A percentile compares a stretch with the other conserved stretches of the same genome.
phyloP scores from a whole-genome alignment of 176 grass and related monocot genomes.

The Eleusine indica region DNA sequence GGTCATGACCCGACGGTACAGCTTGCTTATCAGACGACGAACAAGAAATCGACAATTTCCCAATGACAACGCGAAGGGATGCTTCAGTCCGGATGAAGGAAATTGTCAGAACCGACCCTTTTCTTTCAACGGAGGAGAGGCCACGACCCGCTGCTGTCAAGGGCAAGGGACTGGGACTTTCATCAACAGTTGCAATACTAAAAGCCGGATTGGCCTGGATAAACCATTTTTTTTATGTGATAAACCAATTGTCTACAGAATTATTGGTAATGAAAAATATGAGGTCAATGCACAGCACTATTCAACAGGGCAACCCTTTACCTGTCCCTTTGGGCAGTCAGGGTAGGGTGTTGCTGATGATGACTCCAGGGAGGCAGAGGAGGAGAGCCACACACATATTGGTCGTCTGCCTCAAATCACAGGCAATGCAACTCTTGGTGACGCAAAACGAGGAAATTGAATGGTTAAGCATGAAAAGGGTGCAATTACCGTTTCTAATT shows the following conservation, averaged over 20 bases:
- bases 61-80: neutral
- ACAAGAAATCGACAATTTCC: neutral
- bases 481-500: conserved; percentile 1
- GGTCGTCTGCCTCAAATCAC: neutral
- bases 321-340: neutral
- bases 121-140: neutral
- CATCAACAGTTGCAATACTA: neutral
- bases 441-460: neutral
- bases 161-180: neutral
- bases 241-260: neutral
- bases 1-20: neutral
- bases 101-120: conserved; percentile 19
- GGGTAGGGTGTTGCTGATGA: neutral
- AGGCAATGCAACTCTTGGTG: conserved; percentile 17
- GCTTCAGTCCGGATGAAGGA: neutral
- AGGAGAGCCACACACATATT: neutral
- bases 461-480: neutral
- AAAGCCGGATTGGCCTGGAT: neutral
- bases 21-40: conserved; percentile 19
- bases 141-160: neutral
- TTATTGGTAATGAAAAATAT: neutral
- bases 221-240: neutral
- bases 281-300: neutral
- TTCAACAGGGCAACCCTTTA: neutral
- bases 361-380: neutral